phyloP scores from a whole-genome alignment of 306 rosid genomes.

The Boehmeria nivea region DNA sequence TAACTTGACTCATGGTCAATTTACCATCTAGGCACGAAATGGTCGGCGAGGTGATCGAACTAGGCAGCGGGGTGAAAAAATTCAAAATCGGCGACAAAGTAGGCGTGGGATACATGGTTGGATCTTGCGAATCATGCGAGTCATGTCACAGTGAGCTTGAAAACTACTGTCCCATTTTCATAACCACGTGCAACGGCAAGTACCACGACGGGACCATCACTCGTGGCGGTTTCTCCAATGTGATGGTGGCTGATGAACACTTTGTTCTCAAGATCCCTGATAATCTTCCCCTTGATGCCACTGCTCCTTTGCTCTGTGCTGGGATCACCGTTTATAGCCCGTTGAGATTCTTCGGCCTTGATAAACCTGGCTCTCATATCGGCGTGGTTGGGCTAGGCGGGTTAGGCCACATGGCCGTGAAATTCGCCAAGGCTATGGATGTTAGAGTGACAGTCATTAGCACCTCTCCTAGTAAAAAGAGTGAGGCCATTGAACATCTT shows the following conservation, averaged over 20 bases:
- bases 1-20: not conserved
- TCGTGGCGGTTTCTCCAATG: slow-evolving; percentile 37
- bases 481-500: slow-evolving; percentile 24
- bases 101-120: slow-evolving; percentile 24
- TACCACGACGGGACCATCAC: slow-evolving; percentile 35
- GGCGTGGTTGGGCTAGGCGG: slow-evolving; percentile 47
- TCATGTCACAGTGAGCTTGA: slow-evolving; percentile 21
- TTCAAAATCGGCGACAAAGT: slow-evolving; percentile 40
- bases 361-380: slow-evolving; percentile 22
- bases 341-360: slow-evolving; percentile 30
- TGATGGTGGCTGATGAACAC: slow-evolving; percentile 27
- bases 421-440: slow-evolving; percentile 44
- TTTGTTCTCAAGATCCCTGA: slow-evolving; percentile 21
- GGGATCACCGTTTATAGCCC: slow-evolving; percentile 51
- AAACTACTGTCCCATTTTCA: slow-evolving; percentile 32
- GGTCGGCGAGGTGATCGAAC: slow-evolving; percentile 35
- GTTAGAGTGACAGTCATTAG: slow-evolving; percentile 39
- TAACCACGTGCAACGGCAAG: slow-evolving; percentile 12
- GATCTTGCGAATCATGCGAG: slow-evolving; percentile 38
- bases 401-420: slow-evolving; percentile 45
- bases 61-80: slow-evolving; percentile 32
- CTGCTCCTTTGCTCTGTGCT: slow-evolving; percentile 42
- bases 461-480: slow-evolving; percentile 30
- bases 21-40: slow-evolving; percentile 35
- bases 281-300: slow-evolving; percentile 23